phyloP scores from a whole-genome alignment of 2,329 filamentous ascomycete species.

The Cladosporium austrohemisphaericum region DNA sequence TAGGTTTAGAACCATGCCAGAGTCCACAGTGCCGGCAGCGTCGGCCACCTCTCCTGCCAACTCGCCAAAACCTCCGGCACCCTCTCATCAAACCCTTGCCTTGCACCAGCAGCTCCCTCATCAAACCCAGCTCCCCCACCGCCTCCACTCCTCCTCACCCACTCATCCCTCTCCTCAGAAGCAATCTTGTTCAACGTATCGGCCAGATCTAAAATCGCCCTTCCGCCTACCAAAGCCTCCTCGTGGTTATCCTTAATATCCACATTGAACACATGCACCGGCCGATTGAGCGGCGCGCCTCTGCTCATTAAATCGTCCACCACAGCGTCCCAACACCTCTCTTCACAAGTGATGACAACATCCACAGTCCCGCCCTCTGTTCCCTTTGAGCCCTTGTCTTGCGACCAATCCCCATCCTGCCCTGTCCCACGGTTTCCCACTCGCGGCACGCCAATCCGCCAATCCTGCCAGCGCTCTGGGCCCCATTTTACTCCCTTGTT shows the following conservation, averaged over 20 bases:
- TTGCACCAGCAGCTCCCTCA: constrained; percentile 60
- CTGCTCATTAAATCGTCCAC: constrained; percentile 87
- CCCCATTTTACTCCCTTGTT: constrained; percentile 92
- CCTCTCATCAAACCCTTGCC: constrained; percentile 81
- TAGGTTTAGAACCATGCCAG: constrained; percentile 78
- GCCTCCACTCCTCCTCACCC: constrained; percentile 62
- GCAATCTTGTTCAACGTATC: constrained; percentile 79
- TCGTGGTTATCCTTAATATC: constrained; percentile 99
- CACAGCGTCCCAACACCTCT: constrained; percentile 96
- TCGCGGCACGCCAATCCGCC: constrained; percentile 81
- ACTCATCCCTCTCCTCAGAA: constrained; percentile 69
- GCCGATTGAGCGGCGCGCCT: constrained; percentile 80
- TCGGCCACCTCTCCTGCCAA: constrained; percentile 95
- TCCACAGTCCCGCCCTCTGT: constrained; percentile 89
- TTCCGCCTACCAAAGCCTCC: constrained; percentile 84
- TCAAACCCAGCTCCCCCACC: constrained; percentile 61
- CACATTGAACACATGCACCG: constrained; percentile 96
- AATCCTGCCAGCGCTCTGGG: constrained; percentile 96
- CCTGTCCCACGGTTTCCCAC: constrained; percentile 48
- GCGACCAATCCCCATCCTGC: constrained; percentile 48
- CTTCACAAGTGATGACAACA: constrained; percentile 94
- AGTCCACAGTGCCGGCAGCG: constrained; percentile 88
- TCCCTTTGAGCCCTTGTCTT: constrained; percentile 71
- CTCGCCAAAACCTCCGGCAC: constrained; percentile 87
- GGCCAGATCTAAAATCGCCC: constrained; percentile 87